phyloP scores from a whole-genome alignment of 2,329 filamentous ascomycete species.

The Sphaerulina vaccinii region DNA sequence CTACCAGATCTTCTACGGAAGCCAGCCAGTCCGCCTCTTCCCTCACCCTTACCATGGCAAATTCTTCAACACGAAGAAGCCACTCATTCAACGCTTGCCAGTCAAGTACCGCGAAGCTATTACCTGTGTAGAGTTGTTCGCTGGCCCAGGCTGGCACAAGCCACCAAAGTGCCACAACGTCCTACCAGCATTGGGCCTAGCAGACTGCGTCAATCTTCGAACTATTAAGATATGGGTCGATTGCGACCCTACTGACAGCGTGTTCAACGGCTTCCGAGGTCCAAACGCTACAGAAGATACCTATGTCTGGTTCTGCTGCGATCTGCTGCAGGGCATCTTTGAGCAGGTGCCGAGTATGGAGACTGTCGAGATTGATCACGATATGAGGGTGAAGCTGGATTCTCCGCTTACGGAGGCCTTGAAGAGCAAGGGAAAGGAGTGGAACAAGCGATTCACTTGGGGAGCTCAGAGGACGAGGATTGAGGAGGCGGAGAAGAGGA shows the following conservation, averaged over 20 bases:
- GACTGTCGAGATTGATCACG: slow-evolving; percentile 69
- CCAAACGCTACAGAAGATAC: slow-evolving; percentile 58
- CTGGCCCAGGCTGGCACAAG: slow-evolving; percentile 70
- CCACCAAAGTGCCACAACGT: slow-evolving; percentile 71
- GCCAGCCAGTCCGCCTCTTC: slow-evolving; percentile 65
- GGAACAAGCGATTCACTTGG: slow-evolving; percentile 61
- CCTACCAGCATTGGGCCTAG: slow-evolving; percentile 62
- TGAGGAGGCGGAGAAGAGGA: too few relatives aligned
- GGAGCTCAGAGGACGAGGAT: slow-evolving; percentile 65
- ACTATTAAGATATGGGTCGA: slow-evolving; percentile 68
- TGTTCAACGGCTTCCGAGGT: slow-evolving; percentile 66
- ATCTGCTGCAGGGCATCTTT: slow-evolving; percentile 58
- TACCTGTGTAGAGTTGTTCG: slow-evolving; percentile 64
- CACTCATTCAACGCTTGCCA: slow-evolving; percentile 66
- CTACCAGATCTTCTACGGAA: slow-evolving; percentile 64
- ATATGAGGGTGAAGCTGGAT: slow-evolving; percentile 61
- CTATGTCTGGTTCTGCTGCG: slow-evolving; percentile 65
- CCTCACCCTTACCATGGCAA: slow-evolving; percentile 62
- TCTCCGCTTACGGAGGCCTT: slow-evolving; percentile 65
- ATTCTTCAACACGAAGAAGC: slow-evolving; percentile 72
- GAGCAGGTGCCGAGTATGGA: slow-evolving; percentile 56
- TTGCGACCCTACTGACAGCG: slow-evolving; percentile 63
- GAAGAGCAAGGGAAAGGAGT: slow-evolving; percentile 51
- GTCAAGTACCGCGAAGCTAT: slow-evolving; percentile 60
- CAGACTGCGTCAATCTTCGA: slow-evolving; percentile 60